phyloP scores from a whole-genome alignment of 164 flowering plant species.

The Stephania cephalantha region DNA sequence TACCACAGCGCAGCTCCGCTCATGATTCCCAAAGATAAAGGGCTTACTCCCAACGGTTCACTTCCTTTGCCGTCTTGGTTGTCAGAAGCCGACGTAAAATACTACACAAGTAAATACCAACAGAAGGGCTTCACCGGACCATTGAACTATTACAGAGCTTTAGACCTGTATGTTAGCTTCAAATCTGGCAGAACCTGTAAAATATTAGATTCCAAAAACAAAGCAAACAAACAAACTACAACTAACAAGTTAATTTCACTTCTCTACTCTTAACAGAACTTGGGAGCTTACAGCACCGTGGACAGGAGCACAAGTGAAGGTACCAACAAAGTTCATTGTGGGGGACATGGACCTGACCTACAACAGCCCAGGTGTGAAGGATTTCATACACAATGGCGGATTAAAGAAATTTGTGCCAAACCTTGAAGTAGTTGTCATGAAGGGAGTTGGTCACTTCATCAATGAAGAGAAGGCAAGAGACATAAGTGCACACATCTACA shows the following conservation, averaged over 20 bases:
- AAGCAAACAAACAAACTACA: neutral
- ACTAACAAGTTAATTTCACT: neutral
- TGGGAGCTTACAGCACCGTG: constrained; percentile 41
- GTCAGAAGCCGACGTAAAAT: constrained; percentile 48
- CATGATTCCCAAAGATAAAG: constrained; percentile 32
- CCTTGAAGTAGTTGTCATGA: constrained; percentile 25
- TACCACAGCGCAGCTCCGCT: constrained; percentile 35
- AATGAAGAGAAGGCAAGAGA: constrained; percentile 30
- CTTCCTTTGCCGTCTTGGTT: constrained; percentile 51
- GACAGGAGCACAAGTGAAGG: constrained; percentile 25
- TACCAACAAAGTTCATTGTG: constrained; percentile 31
- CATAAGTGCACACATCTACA: constrained; percentile 24
- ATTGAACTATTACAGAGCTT: constrained; percentile 59
- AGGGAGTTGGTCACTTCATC: constrained; percentile 31
- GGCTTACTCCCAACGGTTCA: constrained; percentile 20
- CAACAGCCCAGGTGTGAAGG: constrained; percentile 17
- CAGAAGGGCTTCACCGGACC: constrained; percentile 70
- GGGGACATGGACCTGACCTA: constrained; percentile 35
- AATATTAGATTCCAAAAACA: too few relatives aligned
- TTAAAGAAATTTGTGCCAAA: constrained; percentile 25
- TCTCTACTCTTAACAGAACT: constrained; percentile 14
- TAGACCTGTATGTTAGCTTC: constrained; percentile 39
- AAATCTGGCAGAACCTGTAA: neutral
- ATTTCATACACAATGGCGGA: constrained; percentile 22
- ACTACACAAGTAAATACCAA: constrained; percentile 39